A percentile compares a stretch with the other conserved stretches of the same genome.
phyloP scores from a whole-genome alignment of 2,329 filamentous ascomycete genomes.

The Colletotrichum australisinense region DNA sequence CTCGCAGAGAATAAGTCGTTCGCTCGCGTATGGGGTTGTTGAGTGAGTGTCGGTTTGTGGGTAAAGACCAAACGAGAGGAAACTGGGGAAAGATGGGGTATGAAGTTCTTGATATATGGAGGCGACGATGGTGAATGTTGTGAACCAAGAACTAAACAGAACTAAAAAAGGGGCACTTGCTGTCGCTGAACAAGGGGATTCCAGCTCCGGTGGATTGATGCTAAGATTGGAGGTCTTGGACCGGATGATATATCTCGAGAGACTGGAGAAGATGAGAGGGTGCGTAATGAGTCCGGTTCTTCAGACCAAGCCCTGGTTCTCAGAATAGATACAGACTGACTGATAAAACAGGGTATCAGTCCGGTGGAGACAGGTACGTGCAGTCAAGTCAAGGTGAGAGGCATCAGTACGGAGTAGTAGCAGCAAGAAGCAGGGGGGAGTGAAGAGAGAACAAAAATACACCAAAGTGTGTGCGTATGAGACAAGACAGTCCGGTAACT shows the following conservation, averaged over 20 bases:
- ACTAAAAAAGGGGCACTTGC: neutral
- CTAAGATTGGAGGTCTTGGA: slow-evolving; percentile 26
- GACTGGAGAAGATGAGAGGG: neutral
- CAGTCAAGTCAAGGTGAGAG: slow-evolving; percentile 2
- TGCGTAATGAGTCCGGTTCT: slow-evolving; percentile 3
- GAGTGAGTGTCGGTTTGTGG: slow-evolving; percentile 17
- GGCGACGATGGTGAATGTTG: neutral
- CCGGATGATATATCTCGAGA: slow-evolving; percentile 29
- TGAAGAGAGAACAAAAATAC: slow-evolving; percentile 4
- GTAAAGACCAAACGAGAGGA: neutral
- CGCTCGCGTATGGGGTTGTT: neutral
- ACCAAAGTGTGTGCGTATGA: slow-evolving; percentile 29
- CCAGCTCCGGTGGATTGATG: slow-evolving; percentile 25
- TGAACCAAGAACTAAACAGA: neutral
- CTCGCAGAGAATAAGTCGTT: slow-evolving; percentile 34
- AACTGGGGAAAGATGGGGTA: neutral
- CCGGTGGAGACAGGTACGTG: slow-evolving; percentile 26
- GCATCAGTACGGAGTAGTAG: neutral
- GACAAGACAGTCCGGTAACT: slow-evolving; percentile 27
- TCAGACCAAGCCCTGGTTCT: slow-evolving; percentile 32
- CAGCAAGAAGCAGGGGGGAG: neutral
- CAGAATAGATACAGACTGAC: slow-evolving; percentile 29
- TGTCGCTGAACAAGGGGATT: slow-evolving; percentile 32
- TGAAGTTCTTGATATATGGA: slow-evolving; percentile 1
- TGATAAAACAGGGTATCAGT: slow-evolving; percentile 34